Evolutionary conservation across 148 eudicot genomes (phyloP).

Genomic region (Simmondsia chinensis): DNA sequence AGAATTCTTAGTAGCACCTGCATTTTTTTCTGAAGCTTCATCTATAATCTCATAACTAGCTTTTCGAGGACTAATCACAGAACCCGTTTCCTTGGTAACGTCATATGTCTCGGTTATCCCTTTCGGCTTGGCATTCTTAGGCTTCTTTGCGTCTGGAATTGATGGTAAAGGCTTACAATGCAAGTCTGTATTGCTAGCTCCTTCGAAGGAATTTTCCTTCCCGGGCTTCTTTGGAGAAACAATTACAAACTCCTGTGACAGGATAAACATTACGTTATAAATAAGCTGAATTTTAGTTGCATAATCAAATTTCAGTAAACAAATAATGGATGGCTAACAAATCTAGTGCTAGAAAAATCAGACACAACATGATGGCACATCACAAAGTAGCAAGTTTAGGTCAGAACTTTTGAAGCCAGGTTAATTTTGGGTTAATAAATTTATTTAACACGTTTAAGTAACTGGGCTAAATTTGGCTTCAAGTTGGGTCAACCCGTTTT

Average conservation of each 20-base stretch:
- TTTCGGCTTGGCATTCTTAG: conserved; percentile 29
- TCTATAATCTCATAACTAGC: background rate
- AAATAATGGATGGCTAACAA: too few relatives aligned
- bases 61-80: conserved; percentile 16
- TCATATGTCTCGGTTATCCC: conserved; percentile 13
- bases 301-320: too few relatives aligned
- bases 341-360: too few relatives aligned
- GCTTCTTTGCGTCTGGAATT: conserved; percentile 18
- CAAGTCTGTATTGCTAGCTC: conserved; percentile 12
- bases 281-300: too few relatives aligned
- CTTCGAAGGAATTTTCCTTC: conserved; percentile 44
- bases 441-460: too few relatives aligned
- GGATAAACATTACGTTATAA: background rate
- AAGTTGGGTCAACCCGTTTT: too few relatives aligned
- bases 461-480: too few relatives aligned
- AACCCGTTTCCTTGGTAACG: conserved; percentile 4
- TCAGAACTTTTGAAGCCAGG: too few relatives aligned
- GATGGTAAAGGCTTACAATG: conserved; percentile 12
- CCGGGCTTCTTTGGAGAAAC: conserved; percentile 36
- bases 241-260: conserved; percentile 29
- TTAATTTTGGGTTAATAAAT: too few relatives aligned
- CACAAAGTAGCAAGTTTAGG: too few relatives aligned
- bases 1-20: background rate
- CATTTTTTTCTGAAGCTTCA: conserved; percentile 13
- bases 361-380: too few relatives aligned